A percentile compares a stretch with the other conserved stretches of the same genome.
These are phyloP conservation scores for Paecilomyces niveus DNA, from an alignment of 2,329 filamentous ascomycete species.

Conservation along the genomic window DNA sequence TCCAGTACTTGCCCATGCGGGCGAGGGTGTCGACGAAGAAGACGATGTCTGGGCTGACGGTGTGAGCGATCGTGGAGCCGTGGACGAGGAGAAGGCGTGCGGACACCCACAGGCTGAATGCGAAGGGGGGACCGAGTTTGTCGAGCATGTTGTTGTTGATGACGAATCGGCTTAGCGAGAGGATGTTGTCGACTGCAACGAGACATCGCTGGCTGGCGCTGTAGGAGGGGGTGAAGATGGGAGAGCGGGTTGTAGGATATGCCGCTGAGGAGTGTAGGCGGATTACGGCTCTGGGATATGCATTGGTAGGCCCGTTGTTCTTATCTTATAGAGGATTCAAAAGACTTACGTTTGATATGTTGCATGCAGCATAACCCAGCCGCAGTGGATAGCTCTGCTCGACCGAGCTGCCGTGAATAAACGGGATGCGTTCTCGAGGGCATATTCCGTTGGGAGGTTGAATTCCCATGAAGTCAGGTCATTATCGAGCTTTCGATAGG, in stretches of 20 bases:
- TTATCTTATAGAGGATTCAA: not conserved
- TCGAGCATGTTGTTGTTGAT: conserved; percentile 65
- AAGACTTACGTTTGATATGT: conserved; percentile 70
- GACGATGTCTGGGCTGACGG: conserved; percentile 69
- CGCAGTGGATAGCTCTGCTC: conserved; percentile 66
- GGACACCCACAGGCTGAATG: conserved; percentile 87
- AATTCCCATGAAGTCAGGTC: conserved; percentile 78
- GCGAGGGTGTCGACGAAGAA: conserved; percentile 76
- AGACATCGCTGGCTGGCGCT: conserved; percentile 78
- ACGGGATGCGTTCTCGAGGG: conserved; percentile 64
- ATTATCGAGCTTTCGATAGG: conserved; percentile 77
- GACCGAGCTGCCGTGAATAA: conserved; percentile 60
- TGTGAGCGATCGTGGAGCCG: conserved; percentile 80
- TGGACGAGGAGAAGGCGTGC: conserved; percentile 82
- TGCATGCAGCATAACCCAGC: conserved; percentile 85
- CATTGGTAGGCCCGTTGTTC: not conserved
- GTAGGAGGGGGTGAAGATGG: conserved; percentile 84
- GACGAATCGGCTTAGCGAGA: conserved; percentile 70
- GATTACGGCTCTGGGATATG: conserved; percentile 60
- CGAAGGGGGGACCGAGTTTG: conserved; percentile 82
- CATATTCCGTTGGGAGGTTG: conserved; percentile 72
- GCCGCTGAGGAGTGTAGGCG: conserved; percentile 86
- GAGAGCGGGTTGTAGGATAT: conserved; percentile 81
- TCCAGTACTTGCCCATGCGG: conserved; percentile 77
- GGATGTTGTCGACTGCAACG: conserved; percentile 74